phyloP scores from a whole-genome alignment of 257 asterid genomes.

The Ligustrum vulgare region DNA sequence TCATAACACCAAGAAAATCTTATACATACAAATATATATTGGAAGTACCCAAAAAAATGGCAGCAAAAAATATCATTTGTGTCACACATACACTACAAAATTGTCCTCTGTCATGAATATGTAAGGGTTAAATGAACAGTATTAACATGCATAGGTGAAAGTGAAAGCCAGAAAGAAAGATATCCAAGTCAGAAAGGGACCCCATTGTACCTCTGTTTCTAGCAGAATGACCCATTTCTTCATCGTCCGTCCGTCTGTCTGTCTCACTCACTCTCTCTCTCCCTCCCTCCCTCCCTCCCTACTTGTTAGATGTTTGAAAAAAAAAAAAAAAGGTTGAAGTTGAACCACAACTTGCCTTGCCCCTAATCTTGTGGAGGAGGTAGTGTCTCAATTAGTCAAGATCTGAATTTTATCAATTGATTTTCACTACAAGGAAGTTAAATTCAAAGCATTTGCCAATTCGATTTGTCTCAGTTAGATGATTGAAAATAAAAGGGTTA shows the following conservation, averaged over 20 bases:
- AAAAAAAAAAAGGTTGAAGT: too few relatives aligned
- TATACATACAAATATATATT: background rate
- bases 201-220: constrained; percentile 33
- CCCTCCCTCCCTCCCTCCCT: constrained; percentile 5
- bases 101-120: background rate
- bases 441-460: too few relatives aligned
- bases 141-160: constrained; percentile 34
- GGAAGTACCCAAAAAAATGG: constrained; percentile 8
- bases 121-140: constrained; percentile 48
- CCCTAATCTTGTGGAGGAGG: too few relatives aligned
- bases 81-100: constrained; percentile 15
- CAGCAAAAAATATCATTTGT: constrained; percentile 12
- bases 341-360: too few relatives aligned
- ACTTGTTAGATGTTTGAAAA: background rate
- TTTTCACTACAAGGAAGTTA: too few relatives aligned
- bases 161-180: constrained; percentile 14
- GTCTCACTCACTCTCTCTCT: constrained; percentile 15
- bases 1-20: background rate
- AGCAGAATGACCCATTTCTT: constrained; percentile 50
- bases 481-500: background rate
- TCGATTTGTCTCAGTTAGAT: too few relatives aligned
- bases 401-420: too few relatives aligned
- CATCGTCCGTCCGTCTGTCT: too few relatives aligned
- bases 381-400: too few relatives aligned
- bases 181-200: constrained; percentile 33